These are phyloP conservation scores for Fusarium buharicum DNA, from an alignment of 2,329 filamentous ascomycete species.

Conservation along the genomic window DNA sequence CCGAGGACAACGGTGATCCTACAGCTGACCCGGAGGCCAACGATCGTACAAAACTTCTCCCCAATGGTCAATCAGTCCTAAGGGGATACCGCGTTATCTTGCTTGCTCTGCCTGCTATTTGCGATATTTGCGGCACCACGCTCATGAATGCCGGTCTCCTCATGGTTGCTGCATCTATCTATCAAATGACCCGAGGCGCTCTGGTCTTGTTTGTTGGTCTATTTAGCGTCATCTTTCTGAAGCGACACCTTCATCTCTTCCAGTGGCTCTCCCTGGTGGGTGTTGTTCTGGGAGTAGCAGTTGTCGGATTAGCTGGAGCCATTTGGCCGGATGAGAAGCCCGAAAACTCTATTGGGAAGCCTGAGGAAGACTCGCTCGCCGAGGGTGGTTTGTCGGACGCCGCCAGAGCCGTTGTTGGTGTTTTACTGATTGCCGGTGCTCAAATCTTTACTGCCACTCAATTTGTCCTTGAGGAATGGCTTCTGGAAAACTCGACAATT, in stretches of 20 bases:
- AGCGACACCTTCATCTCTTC: constrained; percentile 81
- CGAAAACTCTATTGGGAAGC: constrained; percentile 45
- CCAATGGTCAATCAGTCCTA: constrained; percentile 69
- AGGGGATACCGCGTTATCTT: constrained; percentile 77
- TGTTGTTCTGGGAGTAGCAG: constrained; percentile 85
- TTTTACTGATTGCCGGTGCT: constrained; percentile 89
- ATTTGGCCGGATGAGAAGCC: constrained; percentile 76
- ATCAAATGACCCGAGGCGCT: constrained; percentile 97
- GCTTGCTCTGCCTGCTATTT: constrained; percentile 86
- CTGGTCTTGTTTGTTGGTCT: constrained; percentile 95
- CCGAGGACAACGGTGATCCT: constrained; percentile 58
- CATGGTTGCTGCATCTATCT: constrained; percentile 94
- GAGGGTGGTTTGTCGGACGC: constrained; percentile 53
- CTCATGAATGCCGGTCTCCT: constrained; percentile 96
- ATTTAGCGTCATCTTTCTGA: constrained; percentile 92
- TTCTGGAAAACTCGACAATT: constrained; percentile 72
- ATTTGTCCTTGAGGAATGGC: constrained; percentile 95
- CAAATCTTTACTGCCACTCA: constrained; percentile 98
- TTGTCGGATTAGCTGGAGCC: constrained; percentile 90
- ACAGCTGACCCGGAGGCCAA: constrained; percentile 55
- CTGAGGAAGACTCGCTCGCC: constrained; percentile 53
- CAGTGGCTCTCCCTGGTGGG: constrained; percentile 92
- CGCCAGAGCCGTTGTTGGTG: constrained; percentile 76
- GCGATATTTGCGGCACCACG: constrained; percentile 94
- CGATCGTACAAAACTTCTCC: constrained; percentile 54